Base-by-base conservation (phyloP, 768 basidiomycete genomes). In the Boletus vermiculosoides region DNA sequence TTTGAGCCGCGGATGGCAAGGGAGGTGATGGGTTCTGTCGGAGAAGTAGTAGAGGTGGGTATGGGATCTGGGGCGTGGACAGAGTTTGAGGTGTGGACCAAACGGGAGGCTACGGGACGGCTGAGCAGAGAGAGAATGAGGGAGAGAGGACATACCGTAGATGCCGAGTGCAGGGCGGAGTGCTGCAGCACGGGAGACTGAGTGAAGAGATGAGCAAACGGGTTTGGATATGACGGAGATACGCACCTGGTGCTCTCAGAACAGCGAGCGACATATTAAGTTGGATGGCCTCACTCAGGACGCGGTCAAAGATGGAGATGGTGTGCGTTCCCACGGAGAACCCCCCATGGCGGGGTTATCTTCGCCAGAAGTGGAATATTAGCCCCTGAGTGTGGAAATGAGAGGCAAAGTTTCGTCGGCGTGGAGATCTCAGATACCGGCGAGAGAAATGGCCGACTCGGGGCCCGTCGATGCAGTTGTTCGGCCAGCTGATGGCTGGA, bases 1-100 rank as follows among this genome's bases (percentile, higher is more conserved):
- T 92, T 92, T 31, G 90, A 92, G 47, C 85, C 90, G 44, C 79
- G 81, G 68, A 88, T 82, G 12, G 94, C 94, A 48, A 93, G 73
- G 15, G 77, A 73, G 7, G 92, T 92, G 60, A 85, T 79, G 13
- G 89, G 88, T 57, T 82, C 78, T 0, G 75, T 62, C 0, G 77
- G 59, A 50, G 74, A 76, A 1, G 79, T 73, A 18, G 81, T 75
- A 13, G 74, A 75, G 44, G 78, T 75, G 15, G 82, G 72, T 45
- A 75, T 68, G 47, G 71, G 59, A 36, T 78, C 70, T 23, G 74
- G 73, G 45, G 78, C 74, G 13, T 76, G 77, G 13, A 69, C 67
- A 50, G 80, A 70, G 50, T 69, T 74, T 10, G 86, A 82, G 11
- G 80, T 72, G 64, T 88, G 85, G 22, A 91, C 65, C 41, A 78